Evolutionary conservation across 2,329 filamentous ascomycete species (phyloP), one percentile per base, ranked within the genome.

Genomic region (Conoideocrella luteorostrata): DNA sequence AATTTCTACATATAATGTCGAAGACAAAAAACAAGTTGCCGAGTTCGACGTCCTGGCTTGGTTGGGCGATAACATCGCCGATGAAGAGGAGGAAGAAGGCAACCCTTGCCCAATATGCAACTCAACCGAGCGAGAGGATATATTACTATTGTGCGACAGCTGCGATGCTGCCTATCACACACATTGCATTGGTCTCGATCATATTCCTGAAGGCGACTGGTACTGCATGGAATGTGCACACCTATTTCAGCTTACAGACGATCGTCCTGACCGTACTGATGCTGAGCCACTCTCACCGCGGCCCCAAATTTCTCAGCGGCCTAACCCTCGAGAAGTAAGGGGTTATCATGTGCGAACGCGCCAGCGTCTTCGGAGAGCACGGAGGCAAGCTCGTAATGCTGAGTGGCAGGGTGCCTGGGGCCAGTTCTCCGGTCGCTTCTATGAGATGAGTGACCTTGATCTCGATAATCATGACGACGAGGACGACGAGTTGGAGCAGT

Each of bases 151-250:
- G 48, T 98, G 93, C 67, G 89, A 96, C 63, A 84, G 82, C 57
- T 98, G 93, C 69, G 85, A 95, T 70, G 82, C 84, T 26, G 79
- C 86, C 34, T 95, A 91, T 56, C 93, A 98, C 64, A 89, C 89
- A 38, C 87, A 94, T 63, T 98, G 93, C 64, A 80, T 95, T 48
- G 90, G 87, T 26, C 75, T 95, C 39, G 83, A 90, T 47, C 69
- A 74, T 42, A 79, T 95, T 44, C 89, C 90, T 18, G 68, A 75
- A 23, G 86, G 86, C 22, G 72, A 82, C 51, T 98, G 91, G 90
- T 95, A 91, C 63, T 98, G 93, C 69, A 82, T 93, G 64, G 81
- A 86, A 55, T 98, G 93, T 65, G 63, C 72, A 49, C 74, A 77
- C 49, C 60, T 75, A 20, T 68, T 77, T 38, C 55, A 62, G 17